These are phyloP conservation scores for Aspergillus spinulosporus DNA, from an alignment of 2,329 filamentous ascomycete genomes.

Conservation along the genomic window DNA sequence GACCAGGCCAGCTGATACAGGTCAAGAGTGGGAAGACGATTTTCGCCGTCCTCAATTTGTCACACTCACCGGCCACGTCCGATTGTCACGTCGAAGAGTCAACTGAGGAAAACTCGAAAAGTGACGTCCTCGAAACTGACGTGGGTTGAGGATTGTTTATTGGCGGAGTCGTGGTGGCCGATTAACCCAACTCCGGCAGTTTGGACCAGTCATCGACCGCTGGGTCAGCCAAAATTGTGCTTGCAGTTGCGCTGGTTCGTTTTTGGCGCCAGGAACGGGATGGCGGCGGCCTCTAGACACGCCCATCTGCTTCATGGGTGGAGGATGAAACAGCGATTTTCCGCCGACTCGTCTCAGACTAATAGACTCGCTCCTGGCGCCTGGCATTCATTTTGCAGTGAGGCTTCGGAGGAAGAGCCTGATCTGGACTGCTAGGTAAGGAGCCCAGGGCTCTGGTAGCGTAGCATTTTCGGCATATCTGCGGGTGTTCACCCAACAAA, in stretches of 20 bases:
- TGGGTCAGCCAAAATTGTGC: slow-evolving; percentile 1
- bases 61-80: not conserved
- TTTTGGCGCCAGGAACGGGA: slow-evolving; percentile 24
- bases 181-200: slow-evolving; percentile 10
- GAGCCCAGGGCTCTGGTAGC: not conserved
- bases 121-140: not conserved
- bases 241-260: slow-evolving; percentile 12
- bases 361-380: slow-evolving; percentile 2
- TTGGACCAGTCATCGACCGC: slow-evolving; percentile 9
- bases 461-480: not conserved
- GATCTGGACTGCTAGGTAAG: not conserved
- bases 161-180: not conserved
- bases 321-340: slow-evolving; percentile 22
- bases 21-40: not conserved
- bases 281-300: slow-evolving; percentile 21
- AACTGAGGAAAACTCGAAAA: not conserved
- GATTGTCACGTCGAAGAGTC: slow-evolving; percentile 4
- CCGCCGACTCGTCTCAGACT: slow-evolving; percentile 15
- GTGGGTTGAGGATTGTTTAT: slow-evolving; percentile 1
- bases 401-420: not conserved
- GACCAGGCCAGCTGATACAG: slow-evolving; percentile 6
- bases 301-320: slow-evolving; percentile 20
- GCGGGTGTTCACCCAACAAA: not conserved
- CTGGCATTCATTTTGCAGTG: not conserved
- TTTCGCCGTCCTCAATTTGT: not conserved